Evolutionary conservation across 2,329 filamentous ascomycete species (phyloP).

Genomic region (Fusarium foetens): DNA sequence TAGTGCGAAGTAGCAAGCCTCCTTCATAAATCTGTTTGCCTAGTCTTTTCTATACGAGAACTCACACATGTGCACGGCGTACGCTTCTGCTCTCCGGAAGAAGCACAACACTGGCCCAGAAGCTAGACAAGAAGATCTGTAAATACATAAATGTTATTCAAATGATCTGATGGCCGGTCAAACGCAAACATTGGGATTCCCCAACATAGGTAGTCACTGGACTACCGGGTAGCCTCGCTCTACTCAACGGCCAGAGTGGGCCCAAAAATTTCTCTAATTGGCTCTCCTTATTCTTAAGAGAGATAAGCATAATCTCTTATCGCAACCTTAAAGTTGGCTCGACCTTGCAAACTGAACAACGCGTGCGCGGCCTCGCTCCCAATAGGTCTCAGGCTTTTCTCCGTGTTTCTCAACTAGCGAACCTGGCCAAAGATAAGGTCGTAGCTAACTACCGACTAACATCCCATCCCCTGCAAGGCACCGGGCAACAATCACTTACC

Average conservation of each 20-base stretch:
- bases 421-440: constrained; percentile 7
- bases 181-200: not conserved
- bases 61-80: fast-evolving
- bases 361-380: not conserved
- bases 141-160: fast-evolving
- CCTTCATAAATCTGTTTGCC: too few relatives aligned
- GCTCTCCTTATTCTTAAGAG: not conserved
- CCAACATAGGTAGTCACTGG: fast-evolving
- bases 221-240: not conserved
- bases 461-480: not conserved
- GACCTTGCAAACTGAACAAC: not conserved
- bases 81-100: not conserved
- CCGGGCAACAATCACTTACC: too few relatives aligned
- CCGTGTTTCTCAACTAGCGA: not conserved
- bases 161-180: not conserved
- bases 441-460: not conserved
- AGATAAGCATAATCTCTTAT: constrained; percentile 5
- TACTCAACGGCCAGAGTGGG: fast-evolving
- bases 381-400: not conserved
- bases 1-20: too few relatives aligned
- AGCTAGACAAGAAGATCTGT: not conserved
- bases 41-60: too few relatives aligned
- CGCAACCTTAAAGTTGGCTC: not conserved
- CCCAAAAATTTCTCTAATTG: not conserved
- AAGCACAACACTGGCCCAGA: not conserved